Evolutionary conservation across 768 basidiomycete species (phyloP).

Genomic region (Tricholoma hemisulphureum): DNA sequence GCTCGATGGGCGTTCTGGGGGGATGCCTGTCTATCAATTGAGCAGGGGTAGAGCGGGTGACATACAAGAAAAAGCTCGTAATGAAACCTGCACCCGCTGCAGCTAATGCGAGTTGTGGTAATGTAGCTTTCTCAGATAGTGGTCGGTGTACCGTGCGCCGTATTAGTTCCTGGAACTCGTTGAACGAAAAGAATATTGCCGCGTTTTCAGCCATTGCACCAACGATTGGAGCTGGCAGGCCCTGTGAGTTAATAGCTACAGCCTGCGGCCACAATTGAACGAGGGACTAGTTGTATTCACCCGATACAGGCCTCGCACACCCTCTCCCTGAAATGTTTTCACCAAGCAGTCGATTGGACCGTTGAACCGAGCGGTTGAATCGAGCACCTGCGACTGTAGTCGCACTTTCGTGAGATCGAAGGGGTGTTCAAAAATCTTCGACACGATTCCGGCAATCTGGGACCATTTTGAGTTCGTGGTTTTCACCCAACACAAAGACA

Average conservation of each 20-base stretch:
- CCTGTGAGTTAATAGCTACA: conserved; percentile 44
- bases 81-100: conserved; percentile 85
- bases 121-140: conserved; percentile 37
- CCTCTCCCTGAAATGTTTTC: conserved; percentile 80
- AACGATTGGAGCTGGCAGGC: conserved; percentile 84
- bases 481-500: not conserved
- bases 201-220: conserved; percentile 95
- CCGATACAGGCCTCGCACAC: conserved; percentile 80
- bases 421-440: conserved; percentile 86
- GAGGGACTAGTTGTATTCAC: conserved; percentile 48
- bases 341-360: conserved; percentile 87
- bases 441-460: conserved; percentile 82
- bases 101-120: conserved; percentile 73
- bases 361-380: conserved; percentile 53
- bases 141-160: conserved; percentile 36
- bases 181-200: conserved; percentile 82
- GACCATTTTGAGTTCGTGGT: not conserved
- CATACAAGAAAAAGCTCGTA: conserved; percentile 85
- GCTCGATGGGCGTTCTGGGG: conserved; percentile 84
- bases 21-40: conserved; percentile 1
- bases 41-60: conserved; percentile 12
- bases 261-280: not conserved
- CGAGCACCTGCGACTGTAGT: conserved; percentile 84
- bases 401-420: conserved; percentile 95
- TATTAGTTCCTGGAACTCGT: conserved; percentile 65